Evolutionary conservation across 805 yeast genomes (phyloP), one percentile per base, ranked within the genome.

Genomic region (Spencermartinsiella europaea): DNA sequence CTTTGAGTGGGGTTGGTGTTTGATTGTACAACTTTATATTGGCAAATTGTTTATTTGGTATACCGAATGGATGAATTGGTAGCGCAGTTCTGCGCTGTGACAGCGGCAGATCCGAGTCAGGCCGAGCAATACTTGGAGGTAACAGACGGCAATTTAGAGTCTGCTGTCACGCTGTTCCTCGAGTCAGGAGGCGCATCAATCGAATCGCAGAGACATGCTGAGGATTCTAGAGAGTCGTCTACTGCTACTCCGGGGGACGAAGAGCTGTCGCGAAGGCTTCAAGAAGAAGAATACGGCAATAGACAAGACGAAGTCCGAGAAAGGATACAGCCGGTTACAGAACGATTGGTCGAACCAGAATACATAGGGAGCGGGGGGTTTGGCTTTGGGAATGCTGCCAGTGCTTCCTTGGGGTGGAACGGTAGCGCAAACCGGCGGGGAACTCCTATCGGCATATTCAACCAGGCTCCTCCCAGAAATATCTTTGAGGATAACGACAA

Each of bases 51-150:
- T n/a, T n/a, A n/a, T n/a, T n/a, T n/a, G n/a, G n/a, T n/a, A n/a
- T n/a, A n/a, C 31, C 31, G 12, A 7, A 25, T 25, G 31, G 31
- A 25, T 25, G 70, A 64, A 33, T 34, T 51, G 40, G 70, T 86
- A 34, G 81, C 85, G 19, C 77, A 81, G 19, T 93, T 93, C 65
- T 71, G 90, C 64, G 90, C 91, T 35, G 81, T 93, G 45, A 89
- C 98, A 0, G 85, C 87, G 19, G 78, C 79, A 1, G 91, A 85
- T 60, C 73, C 76, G 1, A 73, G 72, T 3, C 68, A 76, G 10
- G 98, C 98, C 0, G 69, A 73, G 44, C 87, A 83, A 55, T 93
- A 83, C 60, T 64, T 93, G 17, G 89, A 83, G 21, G 80, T 91
- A 69, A 75, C 91, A 3, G 89, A 83, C 42, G 79, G 80, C 39